Conservation (phyloP, 345 rosid genomes). For the Schrenkiella parvula region DNA sequence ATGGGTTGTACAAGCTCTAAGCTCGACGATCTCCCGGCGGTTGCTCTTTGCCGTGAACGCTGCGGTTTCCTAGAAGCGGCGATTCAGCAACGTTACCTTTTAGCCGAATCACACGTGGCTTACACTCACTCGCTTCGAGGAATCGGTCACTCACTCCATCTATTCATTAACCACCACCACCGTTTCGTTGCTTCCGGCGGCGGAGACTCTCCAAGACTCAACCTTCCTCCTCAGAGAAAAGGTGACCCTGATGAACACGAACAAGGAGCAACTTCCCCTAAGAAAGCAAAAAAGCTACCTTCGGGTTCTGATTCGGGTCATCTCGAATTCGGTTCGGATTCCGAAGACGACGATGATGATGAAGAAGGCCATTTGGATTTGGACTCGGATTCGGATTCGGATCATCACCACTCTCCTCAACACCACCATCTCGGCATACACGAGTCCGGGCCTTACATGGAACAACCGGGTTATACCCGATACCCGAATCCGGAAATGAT, state of each 20-base stretch:
- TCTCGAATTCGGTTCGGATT: conserved; percentile 51
- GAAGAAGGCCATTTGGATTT: conserved; percentile 37
- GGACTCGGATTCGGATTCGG: conserved; percentile 32
- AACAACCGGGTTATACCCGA: conserved; percentile 30
- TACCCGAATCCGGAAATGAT: conserved; percentile 33
- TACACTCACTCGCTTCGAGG: conserved; percentile 51
- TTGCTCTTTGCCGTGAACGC: conserved; percentile 81
- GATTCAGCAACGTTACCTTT: conserved; percentile 58
- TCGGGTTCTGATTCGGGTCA: conserved; percentile 65
- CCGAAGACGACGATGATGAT: conserved; percentile 49
- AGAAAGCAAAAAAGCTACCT: conserved; percentile 21
- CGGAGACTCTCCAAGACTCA: conserved; percentile 40
- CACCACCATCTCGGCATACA: conserved; percentile 31
- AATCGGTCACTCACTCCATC: conserved; percentile 51
- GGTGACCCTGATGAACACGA: conserved; percentile 27
- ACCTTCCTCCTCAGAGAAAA: conserved; percentile 51
- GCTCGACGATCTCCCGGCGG: conserved; percentile 94
- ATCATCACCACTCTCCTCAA: conserved; percentile 52
- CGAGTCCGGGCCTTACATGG: conserved; percentile 22
- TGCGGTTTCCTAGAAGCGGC: conserved; percentile 67
- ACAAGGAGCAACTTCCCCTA: conserved; percentile 18
- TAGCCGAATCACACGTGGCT: conserved; percentile 72
- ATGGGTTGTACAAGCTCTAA: conserved; percentile 89
- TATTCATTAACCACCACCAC: conserved; percentile 44
- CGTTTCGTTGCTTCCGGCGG: conserved; percentile 26